Base-by-base conservation (phyloP, 139 green algal genomes). In the Micractinium sp. region DNA sequence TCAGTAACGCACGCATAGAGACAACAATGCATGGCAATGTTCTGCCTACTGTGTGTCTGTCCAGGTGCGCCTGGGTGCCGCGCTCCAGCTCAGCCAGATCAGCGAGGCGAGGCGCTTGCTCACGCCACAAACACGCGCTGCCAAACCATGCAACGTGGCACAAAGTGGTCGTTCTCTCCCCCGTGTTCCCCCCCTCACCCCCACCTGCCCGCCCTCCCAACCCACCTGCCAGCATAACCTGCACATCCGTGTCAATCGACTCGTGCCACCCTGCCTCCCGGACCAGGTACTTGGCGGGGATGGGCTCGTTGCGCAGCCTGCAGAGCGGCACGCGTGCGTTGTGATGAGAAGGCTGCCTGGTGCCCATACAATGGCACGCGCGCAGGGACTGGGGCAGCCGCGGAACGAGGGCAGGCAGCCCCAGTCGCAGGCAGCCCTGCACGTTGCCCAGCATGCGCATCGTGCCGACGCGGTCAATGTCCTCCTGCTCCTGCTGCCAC, bases 231-330 rank as follows among this genome's bases (percentile, higher is more conserved):
- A 98, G 92, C 94, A 97, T 95, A 53, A 61, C 91, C n/a, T 94
- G 85, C 69, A 98, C 91, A 81, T 98, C 94, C 15, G 89, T 79
- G 79, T 97, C 94, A 53, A 98, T 88, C 25, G 93, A 88, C 19
- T 87, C 80, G 87, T 97, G 94, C 89, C 96, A 89, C 5, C 93
- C 91, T 15, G 87, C 56, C 77, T 94, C 91, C 33, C 86, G 77
- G 33, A 83, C 41, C 3, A 41, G 18, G 69, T 90, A 86, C 56
- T 91, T 61, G 18, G 71, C 87, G 0, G 90, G 90, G 20, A 82
- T 71, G 60, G 87, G 86, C 83, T 93, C 85, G 16, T 73, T 80
- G 16, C 66, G 77, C 81, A 87, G 41, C 63, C 76, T 82, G 69
- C 56, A 69, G 87, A 83, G 18, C 82, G 66, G 19, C 85, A 31